These are phyloP conservation scores for Kluyveromyces aestuarii DNA, from an alignment of 805 yeast genomes.

Conservation along the genomic window DNA sequence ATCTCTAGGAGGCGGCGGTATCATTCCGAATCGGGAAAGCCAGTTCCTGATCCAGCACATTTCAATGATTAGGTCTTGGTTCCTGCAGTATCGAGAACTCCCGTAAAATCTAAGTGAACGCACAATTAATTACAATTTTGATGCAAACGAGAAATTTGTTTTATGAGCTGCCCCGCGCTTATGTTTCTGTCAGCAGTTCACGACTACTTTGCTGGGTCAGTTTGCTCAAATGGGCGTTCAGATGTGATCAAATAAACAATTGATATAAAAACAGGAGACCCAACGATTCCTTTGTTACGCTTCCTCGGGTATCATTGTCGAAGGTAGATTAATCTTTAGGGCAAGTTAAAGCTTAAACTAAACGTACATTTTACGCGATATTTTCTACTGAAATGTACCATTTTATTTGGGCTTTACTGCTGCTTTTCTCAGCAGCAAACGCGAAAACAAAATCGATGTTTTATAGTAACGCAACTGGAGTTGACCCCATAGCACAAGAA, in stretches of 20 bases:
- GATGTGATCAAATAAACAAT: background rate
- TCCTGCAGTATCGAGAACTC: no score
- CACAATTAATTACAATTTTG: no score
- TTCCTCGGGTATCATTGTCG: no score
- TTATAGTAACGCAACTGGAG: background rate
- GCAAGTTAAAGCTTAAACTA: no score
- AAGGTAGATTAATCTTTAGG: no score
- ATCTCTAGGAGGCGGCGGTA: no score
- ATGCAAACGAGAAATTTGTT: background rate
- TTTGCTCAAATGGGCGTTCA: background rate
- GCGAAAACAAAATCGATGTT: background rate
- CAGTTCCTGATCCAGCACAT: no score
- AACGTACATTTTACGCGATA: background rate
- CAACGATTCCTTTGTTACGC: no score
- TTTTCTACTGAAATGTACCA: background rate
- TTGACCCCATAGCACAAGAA: conserved; percentile 1
- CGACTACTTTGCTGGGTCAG: background rate
- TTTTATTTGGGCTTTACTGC: background rate
- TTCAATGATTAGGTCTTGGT: no score
- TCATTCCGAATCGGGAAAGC: no score
- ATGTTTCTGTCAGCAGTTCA: background rate
- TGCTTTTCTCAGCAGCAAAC: background rate
- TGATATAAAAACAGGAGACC: background rate
- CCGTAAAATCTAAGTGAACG: no score
- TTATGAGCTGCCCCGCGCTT: background rate